Evolutionary conservation across 179 eudicot genomes (phyloP).

Genomic region (Pouteria campechiana): DNA sequence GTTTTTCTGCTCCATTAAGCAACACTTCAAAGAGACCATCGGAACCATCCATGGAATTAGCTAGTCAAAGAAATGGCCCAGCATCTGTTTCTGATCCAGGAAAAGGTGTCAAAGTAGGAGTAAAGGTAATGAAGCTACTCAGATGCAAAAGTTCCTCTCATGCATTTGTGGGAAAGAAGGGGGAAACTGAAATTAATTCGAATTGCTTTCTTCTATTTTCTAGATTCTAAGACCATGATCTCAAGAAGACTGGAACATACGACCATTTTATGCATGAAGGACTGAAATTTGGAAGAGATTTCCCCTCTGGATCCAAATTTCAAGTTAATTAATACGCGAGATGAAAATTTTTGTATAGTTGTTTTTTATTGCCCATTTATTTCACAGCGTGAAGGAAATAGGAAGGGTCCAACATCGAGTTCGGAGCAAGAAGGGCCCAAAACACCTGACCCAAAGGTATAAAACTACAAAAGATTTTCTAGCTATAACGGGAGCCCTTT

Average conservation of each 20-base stretch:
- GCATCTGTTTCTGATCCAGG: constrained; percentile 28
- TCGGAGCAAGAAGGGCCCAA: constrained; percentile 71
- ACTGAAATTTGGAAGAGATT: too few relatives aligned
- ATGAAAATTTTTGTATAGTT: not conserved
- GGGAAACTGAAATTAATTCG: too few relatives aligned
- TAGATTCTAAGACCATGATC: too few relatives aligned
- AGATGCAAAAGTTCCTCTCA: too few relatives aligned
- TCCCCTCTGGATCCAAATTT: too few relatives aligned
- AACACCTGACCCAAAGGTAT: constrained; percentile 90
- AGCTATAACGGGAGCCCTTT: too few relatives aligned
- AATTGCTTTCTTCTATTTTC: not conserved
- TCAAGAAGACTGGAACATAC: too few relatives aligned
- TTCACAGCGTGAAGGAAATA: constrained; percentile 81
- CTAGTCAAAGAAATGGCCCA: constrained; percentile 25
- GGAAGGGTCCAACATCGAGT: constrained; percentile 67
- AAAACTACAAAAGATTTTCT: too few relatives aligned
- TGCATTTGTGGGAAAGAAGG: too few relatives aligned
- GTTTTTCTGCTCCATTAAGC: constrained; percentile 28
- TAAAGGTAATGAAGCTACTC: too few relatives aligned
- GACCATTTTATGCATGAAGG: too few relatives aligned
- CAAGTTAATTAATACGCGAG: too few relatives aligned
- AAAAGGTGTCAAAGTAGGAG: constrained; percentile 59
- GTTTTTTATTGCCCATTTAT: constrained; percentile 1
- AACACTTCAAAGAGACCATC: constrained; percentile 42
- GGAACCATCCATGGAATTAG: constrained; percentile 45